Evolutionary conservation across 352 stramenopile species (phyloP).

Genomic region (Pythium plurisporium): DNA sequence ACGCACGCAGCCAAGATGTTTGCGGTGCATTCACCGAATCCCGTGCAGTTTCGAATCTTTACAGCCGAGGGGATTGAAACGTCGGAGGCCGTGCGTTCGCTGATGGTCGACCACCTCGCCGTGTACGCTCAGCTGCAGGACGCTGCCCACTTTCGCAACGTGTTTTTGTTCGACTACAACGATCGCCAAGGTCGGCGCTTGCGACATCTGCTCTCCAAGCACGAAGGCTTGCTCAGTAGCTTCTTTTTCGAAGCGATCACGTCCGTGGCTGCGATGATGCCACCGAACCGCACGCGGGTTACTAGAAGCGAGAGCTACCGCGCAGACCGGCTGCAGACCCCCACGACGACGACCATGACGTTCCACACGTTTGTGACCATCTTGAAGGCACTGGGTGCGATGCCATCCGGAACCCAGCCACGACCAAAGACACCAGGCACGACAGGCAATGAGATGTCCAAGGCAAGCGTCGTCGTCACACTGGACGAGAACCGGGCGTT

Average conservation of each 20-base stretch:
- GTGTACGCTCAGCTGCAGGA: constrained; percentile 65
- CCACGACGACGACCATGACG: constrained; percentile 11
- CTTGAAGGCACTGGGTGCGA: constrained; percentile 6
- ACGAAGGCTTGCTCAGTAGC: constrained; percentile 28
- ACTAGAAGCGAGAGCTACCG: constrained; percentile 9
- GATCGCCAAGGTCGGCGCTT: constrained; percentile 15
- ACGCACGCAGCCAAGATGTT: constrained; percentile 45
- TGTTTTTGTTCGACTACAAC: constrained; percentile 38
- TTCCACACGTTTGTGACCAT: constrained; percentile 12
- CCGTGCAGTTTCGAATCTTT: constrained; percentile 31
- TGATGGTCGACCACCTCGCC: constrained; percentile 49
- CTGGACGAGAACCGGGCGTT: constrained; percentile 50
- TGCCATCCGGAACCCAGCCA: not conserved
- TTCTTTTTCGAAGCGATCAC: constrained; percentile 42
- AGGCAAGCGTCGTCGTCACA: not conserved
- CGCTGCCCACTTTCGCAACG: constrained; percentile 46
- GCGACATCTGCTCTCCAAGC: constrained; percentile 25
- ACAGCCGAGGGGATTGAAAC: constrained; percentile 55
- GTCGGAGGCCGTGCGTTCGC: constrained; percentile 41
- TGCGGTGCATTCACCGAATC: constrained; percentile 34
- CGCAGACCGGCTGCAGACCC: not conserved
- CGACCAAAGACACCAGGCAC: not conserved
- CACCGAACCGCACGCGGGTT: not conserved
- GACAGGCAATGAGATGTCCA: not conserved
- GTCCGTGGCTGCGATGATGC: not conserved